Evolutionary conservation across 306 rosid species (phyloP).

Genomic region (Phaseolus lunatus): DNA sequence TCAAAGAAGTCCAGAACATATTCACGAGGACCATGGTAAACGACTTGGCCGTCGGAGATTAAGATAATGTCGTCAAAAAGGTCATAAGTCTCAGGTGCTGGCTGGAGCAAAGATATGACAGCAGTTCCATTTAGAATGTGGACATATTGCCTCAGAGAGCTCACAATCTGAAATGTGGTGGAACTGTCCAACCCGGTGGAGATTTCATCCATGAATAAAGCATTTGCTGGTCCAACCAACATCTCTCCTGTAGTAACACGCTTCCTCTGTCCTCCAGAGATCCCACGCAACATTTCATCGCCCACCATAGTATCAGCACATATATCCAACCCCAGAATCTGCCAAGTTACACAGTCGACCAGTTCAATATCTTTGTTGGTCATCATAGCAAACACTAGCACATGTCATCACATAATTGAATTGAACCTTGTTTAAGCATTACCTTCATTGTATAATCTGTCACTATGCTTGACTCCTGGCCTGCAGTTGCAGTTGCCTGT

Average conservation of each 20-base stretch:
- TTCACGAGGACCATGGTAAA: conserved; percentile 68
- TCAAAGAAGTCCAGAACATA: conserved; percentile 62
- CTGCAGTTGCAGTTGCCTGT: conserved; percentile 57
- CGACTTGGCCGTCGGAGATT: conserved; percentile 64
- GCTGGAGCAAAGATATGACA: conserved; percentile 65
- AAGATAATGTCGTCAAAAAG: conserved; percentile 70
- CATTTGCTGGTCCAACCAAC: conserved; percentile 68
- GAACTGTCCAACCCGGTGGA: conserved; percentile 74
- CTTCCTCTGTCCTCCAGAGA: conserved; percentile 94
- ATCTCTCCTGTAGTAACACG: conserved; percentile 84
- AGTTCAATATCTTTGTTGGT: conserved; percentile 30
- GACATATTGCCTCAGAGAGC: conserved; percentile 53
- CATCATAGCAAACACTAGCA: neutral
- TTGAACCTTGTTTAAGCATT: neutral
- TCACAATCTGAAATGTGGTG: conserved; percentile 67
- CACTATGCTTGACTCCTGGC: conserved; percentile 60
- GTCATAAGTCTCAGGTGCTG: conserved; percentile 68
- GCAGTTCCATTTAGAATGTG: conserved; percentile 45
- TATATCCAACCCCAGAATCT: conserved; percentile 87
- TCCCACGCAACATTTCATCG: conserved; percentile 88
- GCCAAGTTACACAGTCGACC: neutral
- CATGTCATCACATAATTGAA: neutral
- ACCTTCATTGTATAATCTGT: conserved; percentile 19
- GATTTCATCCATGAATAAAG: conserved; percentile 69
- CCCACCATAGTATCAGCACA: conserved; percentile 93